A percentile compares a stretch with the other conserved stretches of the same genome.
Evolutionary conservation across 23 red algal genomes (phyloP).

Genomic region (Gracilaria vermiculophylla): DNA sequence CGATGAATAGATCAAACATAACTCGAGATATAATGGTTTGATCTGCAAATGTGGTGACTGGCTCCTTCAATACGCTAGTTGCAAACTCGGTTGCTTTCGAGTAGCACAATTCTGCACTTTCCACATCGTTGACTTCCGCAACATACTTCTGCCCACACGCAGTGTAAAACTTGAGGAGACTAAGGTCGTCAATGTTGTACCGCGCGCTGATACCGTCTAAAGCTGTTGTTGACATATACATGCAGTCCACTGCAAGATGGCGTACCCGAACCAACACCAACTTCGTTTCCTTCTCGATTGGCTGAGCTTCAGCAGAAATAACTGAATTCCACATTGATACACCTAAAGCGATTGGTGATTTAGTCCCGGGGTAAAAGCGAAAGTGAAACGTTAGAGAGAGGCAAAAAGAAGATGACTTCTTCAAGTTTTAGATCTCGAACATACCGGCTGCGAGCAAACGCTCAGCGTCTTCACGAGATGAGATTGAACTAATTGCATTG

Average conservation of each 20-base stretch:
- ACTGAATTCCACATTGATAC: slow-evolving; percentile 74
- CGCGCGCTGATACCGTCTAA: slow-evolving; percentile 72
- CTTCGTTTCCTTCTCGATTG: slow-evolving; percentile 20
- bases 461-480: slow-evolving; percentile 67
- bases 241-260: slow-evolving; percentile 64
- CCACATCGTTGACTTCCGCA: slow-evolving; percentile 41
- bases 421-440: not conserved
- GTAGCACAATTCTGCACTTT: slow-evolving; percentile 50
- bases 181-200: slow-evolving; percentile 70
- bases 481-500: slow-evolving; percentile 45
- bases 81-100: slow-evolving; percentile 55
- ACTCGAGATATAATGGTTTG: slow-evolving; percentile 14
- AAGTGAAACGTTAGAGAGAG: no score
- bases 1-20: slow-evolving; percentile 70
- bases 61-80: slow-evolving; percentile 7
- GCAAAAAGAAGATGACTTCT: not conserved
- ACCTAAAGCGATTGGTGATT: slow-evolving; percentile 15
- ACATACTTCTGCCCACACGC: slow-evolving; percentile 65
- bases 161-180: slow-evolving; percentile 68
- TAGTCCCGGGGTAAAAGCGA: no score
- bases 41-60: not conserved
- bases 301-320: slow-evolving; percentile 35
- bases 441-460: slow-evolving; percentile 64
- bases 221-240: slow-evolving; percentile 55
- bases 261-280: slow-evolving; percentile 37